Conservation (phyloP, 441 rosid genomes). For the Eruca vesicaria region DNA sequence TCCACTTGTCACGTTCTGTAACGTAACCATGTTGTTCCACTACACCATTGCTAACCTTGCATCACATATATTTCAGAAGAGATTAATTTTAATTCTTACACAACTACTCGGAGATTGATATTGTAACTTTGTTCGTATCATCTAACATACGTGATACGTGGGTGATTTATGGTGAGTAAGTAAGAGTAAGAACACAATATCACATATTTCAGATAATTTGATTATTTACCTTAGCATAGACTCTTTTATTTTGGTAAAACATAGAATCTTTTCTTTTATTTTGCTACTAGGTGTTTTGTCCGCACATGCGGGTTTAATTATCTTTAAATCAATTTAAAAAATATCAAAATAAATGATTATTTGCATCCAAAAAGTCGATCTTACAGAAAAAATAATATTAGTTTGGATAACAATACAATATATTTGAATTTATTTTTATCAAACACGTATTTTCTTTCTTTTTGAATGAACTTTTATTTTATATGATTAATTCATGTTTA, state of each 20-base stretch:
- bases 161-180: neutral
- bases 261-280: neutral
- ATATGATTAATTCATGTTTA: too few relatives aligned
- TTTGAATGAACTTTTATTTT: too few relatives aligned
- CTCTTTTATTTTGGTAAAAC: too few relatives aligned
- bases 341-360: too few relatives aligned
- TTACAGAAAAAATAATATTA: too few relatives aligned
- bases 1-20: constrained; percentile 35
- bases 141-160: neutral
- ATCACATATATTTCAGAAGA: neutral
- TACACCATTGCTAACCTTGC: neutral
- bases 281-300: too few relatives aligned
- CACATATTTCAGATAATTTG: neutral
- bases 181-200: neutral
- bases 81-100: neutral
- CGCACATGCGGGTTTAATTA: too few relatives aligned
- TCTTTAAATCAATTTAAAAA: too few relatives aligned
- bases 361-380: too few relatives aligned
- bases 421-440: too few relatives aligned
- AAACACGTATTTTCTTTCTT: too few relatives aligned
- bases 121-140: neutral
- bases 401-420: too few relatives aligned
- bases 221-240: neutral
- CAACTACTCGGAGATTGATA: neutral
- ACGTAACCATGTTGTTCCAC: constrained; percentile 8